Evolutionary conservation across 164 flowering plant genomes (phyloP), one percentile per base, ranked within the genome.

Genomic region (Dillenia suffruticosa): DNA sequence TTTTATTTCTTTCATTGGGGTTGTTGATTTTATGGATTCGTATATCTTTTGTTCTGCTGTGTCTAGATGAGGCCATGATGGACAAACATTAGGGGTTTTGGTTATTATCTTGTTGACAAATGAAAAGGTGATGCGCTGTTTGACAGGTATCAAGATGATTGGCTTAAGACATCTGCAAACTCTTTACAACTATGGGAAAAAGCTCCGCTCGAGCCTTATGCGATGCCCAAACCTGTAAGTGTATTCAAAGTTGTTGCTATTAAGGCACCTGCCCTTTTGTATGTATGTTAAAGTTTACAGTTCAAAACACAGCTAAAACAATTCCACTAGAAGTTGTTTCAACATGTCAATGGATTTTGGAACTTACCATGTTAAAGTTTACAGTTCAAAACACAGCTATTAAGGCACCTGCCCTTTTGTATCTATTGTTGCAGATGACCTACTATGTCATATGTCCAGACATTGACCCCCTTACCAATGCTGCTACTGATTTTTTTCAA

Each of bases 121-220:
- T 2, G 3, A 26, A 26, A 19, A 26, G 40, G 16, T 58, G 56
- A 22, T 63, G 50, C 9, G 64, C 65, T 63, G 6, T 67, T 49
- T 56, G 47, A 70, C 68, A 95, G 99, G 79, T 95, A 95, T 68
- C 99, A 95, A 82, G 99, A 95, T 81, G 99, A 95, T 83, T 95
- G 99, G 99, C 94, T 95, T 9, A 95, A 95, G 79, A 81, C 91
- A 60, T 88, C 97, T 16, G 77, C 92, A 11, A 84, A 66, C 77
- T 81, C 97, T 50, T 65, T 95, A 14, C 97, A 92, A 59, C 69
- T 76, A 5, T 92, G 97, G 97, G 99, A 95, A 68, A 95, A 95
- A 77, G 99, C 96, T 77, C 99, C 98, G 71, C 72, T 90, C 63
- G 99, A 95, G 69, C 99, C 99, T 16, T 95, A 95, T 82, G 99